phyloP scores from a whole-genome alignment of 2,329 filamentous ascomycete species.

The Lachnellula subtilissima region DNA sequence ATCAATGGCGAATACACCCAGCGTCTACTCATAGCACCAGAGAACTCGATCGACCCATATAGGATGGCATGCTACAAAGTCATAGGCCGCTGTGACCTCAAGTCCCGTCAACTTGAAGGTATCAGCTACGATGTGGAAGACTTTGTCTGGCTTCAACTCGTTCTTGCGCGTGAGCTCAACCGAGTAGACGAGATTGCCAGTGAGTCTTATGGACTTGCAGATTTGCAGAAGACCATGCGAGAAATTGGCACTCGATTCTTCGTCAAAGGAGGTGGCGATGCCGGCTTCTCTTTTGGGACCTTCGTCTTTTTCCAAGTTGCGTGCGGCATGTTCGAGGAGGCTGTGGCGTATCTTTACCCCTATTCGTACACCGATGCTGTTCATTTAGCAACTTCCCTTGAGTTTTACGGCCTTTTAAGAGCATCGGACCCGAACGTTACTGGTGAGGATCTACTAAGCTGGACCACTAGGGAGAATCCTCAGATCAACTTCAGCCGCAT shows the following conservation, averaged over 20 bases:
- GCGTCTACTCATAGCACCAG: conserved; percentile 75
- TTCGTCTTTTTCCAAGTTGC: conserved; percentile 92
- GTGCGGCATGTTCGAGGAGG: conserved; percentile 90
- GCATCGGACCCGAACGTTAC: conserved; percentile 75
- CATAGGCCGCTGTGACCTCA: conserved; percentile 72
- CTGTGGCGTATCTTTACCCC: conserved; percentile 82
- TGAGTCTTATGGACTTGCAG: conserved; percentile 59
- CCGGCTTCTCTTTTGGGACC: conserved; percentile 72
- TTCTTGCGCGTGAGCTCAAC: conserved; percentile 62
- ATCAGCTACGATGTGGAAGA: conserved; percentile 57
- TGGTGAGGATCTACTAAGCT: conserved; percentile 63
- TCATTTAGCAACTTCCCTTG: conserved; percentile 86
- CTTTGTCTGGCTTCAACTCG: conserved; percentile 70
- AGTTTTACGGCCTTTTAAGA: conserved; percentile 83
- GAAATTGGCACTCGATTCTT: conserved; percentile 93
- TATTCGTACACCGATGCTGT: conserved; percentile 92
- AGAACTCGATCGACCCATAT: conserved; percentile 88
- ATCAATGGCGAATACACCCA: conserved; percentile 89
- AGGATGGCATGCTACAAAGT: conserved; percentile 98
- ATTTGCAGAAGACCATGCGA: conserved; percentile 73
- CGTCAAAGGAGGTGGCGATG: conserved; percentile 68
- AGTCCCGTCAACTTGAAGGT: conserved; percentile 58
- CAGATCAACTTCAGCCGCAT: conserved; percentile 94
- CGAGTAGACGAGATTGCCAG: conserved; percentile 59
- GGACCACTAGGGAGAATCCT: conserved; percentile 63